Percentiles rank a stretch among this genome's conserved stretches.
These are phyloP conservation scores for Beauveria sp. DNA, from an alignment of 2,329 filamentous ascomycete species.

Conservation along the genomic window DNA sequence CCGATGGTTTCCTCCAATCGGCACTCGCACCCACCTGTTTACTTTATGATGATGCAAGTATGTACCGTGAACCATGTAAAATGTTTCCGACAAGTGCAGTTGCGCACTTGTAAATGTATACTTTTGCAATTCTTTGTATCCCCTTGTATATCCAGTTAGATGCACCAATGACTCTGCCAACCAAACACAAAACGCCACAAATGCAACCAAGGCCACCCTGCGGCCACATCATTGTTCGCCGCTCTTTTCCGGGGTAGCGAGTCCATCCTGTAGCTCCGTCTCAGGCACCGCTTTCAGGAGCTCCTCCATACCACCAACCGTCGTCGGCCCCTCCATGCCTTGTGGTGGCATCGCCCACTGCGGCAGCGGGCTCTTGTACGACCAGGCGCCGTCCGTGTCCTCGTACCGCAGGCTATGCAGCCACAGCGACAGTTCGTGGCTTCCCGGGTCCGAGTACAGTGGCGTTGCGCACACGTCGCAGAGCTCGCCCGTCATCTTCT, in stretches of 20 bases:
- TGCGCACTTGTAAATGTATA: neutral
- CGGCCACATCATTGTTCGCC: neutral
- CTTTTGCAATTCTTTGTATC: neutral
- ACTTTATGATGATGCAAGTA: too few relatives aligned
- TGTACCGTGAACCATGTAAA: neutral
- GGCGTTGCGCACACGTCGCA: conserved; percentile 80
- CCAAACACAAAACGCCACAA: neutral
- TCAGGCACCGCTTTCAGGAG: conserved; percentile 43
- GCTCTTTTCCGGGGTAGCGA: conserved; percentile 33
- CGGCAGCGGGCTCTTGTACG: conserved; percentile 77
- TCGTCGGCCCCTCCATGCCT: conserved; percentile 62
- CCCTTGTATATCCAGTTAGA: neutral
- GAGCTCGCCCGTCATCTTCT: conserved; percentile 81
- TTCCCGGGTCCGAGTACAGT: conserved; percentile 85
- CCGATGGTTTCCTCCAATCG: neutral
- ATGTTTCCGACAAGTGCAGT: neutral
- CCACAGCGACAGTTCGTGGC: conserved; percentile 87
- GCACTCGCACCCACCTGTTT: neutral
- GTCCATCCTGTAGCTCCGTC: conserved; percentile 20
- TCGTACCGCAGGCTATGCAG: conserved; percentile 88
- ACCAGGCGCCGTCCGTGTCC: conserved; percentile 75
- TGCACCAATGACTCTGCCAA: neutral
- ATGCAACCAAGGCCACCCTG: neutral
- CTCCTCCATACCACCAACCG: conserved; percentile 54
- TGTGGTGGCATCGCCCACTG: conserved; percentile 78